These are phyloP conservation scores for Leccinum ochraceum DNA, from an alignment of 768 basidiomycete genomes.

Conservation along the genomic window DNA sequence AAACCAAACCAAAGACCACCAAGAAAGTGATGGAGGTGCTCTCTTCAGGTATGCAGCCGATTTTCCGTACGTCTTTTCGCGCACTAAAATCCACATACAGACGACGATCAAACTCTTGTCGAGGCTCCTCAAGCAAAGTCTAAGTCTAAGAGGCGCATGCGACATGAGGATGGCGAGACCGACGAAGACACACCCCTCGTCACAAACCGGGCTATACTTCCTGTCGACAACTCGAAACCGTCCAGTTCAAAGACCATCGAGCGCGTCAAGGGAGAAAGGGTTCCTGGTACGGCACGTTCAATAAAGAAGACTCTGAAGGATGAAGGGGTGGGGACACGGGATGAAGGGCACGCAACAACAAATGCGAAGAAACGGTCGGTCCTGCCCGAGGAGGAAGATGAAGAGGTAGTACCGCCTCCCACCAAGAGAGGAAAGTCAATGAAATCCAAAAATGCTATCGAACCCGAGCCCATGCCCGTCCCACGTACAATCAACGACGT, in stretches of 20 bases:
- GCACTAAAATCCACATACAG: slow-evolving; percentile 12
- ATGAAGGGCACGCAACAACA: not conserved
- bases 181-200: slow-evolving; percentile 5
- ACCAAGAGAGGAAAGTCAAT: slow-evolving; percentile 20
- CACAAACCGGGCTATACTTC: not conserved
- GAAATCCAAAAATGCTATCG: not conserved
- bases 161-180: not conserved
- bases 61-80: not conserved
- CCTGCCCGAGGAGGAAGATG: slow-evolving; percentile 2
- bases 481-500: not conserved
- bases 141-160: not conserved
- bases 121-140: slow-evolving; percentile 20
- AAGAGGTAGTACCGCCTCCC: not conserved
- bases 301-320: slow-evolving; percentile 1
- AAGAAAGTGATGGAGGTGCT: slow-evolving; percentile 10
- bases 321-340: not conserved
- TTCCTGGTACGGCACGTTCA: not conserved
- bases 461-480: not conserved
- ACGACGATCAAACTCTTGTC: slow-evolving; percentile 31
- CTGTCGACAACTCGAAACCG: not conserved
- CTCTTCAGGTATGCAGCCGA: slow-evolving; percentile 16
- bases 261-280: not conserved
- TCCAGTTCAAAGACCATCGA: not conserved
- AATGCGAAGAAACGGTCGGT: slow-evolving; percentile 8
- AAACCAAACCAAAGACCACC: not conserved